phyloP scores from a whole-genome alignment of 2,329 filamentous ascomycete genomes.

The Ophioceras dolichostomum region DNA sequence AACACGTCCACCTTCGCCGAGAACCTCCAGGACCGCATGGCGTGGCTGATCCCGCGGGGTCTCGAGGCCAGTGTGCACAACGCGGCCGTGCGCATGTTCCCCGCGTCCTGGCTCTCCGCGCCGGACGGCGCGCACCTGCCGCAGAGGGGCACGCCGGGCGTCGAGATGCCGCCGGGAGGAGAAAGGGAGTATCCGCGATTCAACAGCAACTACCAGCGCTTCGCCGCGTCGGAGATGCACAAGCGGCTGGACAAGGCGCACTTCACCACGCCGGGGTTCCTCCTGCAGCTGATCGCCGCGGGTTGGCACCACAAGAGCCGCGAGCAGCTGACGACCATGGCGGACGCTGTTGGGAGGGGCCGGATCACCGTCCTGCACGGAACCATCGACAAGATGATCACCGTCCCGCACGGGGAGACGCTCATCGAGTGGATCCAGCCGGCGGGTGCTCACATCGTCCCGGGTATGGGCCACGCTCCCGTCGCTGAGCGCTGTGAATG shows the following conservation, averaged over 20 bases:
- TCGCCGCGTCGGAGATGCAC: slow-evolving; percentile 64
- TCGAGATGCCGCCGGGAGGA: slow-evolving; percentile 4
- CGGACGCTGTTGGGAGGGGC: slow-evolving; percentile 55
- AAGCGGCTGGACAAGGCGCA: slow-evolving; percentile 51
- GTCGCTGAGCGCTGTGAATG: slow-evolving; percentile 58
- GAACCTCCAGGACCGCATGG: slow-evolving; percentile 45
- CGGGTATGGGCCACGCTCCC: slow-evolving; percentile 64
- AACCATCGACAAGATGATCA: slow-evolving; percentile 66
- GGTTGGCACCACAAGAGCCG: slow-evolving; percentile 68
- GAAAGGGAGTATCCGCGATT: slow-evolving; percentile 37
- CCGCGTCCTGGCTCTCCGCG: slow-evolving; percentile 44
- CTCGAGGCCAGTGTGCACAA: slow-evolving; percentile 54
- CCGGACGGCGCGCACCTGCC: slow-evolving; percentile 47
- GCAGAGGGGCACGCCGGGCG: slow-evolving; percentile 9
- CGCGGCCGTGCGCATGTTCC: slow-evolving; percentile 56
- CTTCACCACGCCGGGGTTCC: slow-evolving; percentile 56
- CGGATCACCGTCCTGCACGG: slow-evolving; percentile 72
- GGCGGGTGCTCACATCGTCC: slow-evolving; percentile 46
- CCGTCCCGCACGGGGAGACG: slow-evolving; percentile 54
- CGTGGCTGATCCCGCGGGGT: slow-evolving; percentile 56
- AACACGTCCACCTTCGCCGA: slow-evolving; percentile 51
- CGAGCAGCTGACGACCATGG: slow-evolving; percentile 52
- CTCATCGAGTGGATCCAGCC: slow-evolving; percentile 55
- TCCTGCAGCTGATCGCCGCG: slow-evolving; percentile 67
- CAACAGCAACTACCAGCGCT: slow-evolving; percentile 50